Evolutionary conservation across 148 eudicot species (phyloP).

Genomic region (Vaccinium macrocarpon): DNA sequence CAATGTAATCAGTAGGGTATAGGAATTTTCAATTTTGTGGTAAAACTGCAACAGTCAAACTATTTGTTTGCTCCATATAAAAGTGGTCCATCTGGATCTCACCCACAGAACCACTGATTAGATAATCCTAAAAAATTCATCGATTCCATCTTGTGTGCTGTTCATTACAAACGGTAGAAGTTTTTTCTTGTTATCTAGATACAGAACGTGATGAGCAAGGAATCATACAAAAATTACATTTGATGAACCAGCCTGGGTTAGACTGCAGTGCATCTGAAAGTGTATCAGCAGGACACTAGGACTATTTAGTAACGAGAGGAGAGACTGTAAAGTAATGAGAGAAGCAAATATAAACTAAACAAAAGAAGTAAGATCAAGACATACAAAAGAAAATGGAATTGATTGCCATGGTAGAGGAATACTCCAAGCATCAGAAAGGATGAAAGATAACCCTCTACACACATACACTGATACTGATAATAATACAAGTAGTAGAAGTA

Average conservation of each 20-base stretch:
- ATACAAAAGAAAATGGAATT: background rate
- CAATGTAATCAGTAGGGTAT: background rate
- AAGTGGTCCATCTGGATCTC: conserved; percentile 2
- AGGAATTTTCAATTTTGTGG: background rate
- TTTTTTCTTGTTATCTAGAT: background rate
- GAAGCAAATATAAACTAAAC: background rate
- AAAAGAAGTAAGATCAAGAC: background rate
- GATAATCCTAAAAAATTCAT: background rate
- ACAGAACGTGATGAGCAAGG: background rate
- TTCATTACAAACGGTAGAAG: background rate
- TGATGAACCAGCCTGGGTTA: conserved; percentile 2
- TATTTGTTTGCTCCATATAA: background rate
- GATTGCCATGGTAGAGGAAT: background rate
- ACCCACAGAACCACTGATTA: background rate
- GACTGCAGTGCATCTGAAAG: background rate
- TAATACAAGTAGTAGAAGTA: conserved; percentile 13
- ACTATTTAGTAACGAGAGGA: background rate
- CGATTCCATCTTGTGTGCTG: background rate
- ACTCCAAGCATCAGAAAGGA: conserved; percentile 1
- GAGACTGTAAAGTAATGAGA: background rate
- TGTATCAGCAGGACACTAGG: background rate
- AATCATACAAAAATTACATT: background rate
- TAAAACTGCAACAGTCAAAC: background rate
- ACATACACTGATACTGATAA: background rate
- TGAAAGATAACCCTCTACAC: background rate